A percentile compares a stretch with the other conserved stretches of the same genome.
Evolutionary conservation across 208 protist genomes (phyloP).

Genomic region (Crithidia sp.): DNA sequence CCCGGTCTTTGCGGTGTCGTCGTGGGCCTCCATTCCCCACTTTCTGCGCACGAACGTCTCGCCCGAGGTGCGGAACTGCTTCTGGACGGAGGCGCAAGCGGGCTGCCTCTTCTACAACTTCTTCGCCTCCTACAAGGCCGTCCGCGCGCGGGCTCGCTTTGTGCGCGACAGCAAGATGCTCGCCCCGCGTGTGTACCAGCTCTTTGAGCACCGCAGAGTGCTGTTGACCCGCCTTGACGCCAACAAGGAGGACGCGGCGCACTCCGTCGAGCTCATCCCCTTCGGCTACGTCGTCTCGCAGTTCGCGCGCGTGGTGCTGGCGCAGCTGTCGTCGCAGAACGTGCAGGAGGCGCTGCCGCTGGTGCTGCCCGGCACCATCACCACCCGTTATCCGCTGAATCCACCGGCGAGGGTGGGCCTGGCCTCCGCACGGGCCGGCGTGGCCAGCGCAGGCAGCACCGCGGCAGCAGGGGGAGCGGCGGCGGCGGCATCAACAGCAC

Average conservation of each 20-base stretch:
- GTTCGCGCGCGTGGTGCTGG: conserved; percentile 45
- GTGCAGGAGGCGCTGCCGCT: conserved; percentile 21
- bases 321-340: conserved; percentile 31
- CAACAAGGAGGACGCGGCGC: conserved; percentile 53
- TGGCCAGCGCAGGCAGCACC: too few species aligned
- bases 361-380: conserved; percentile 37
- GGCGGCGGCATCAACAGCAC: too few species aligned
- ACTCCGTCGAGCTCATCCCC: conserved; percentile 53
- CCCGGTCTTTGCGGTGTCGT: conserved; percentile 47
- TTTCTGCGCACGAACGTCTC: conserved; percentile 66
- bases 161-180: conserved; percentile 74
- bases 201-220: conserved; percentile 52
- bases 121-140: conserved; percentile 42
- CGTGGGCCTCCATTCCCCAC: conserved; percentile 67
- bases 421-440: neutral
- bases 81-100: conserved; percentile 52
- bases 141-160: conserved; percentile 41
- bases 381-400: conserved; percentile 11
- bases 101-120: conserved; percentile 56
- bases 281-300: conserved; percentile 69
- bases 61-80: conserved; percentile 66
- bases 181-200: conserved; percentile 54
- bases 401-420: neutral
- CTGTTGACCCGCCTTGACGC: conserved; percentile 47
- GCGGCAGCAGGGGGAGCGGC: too few species aligned